These are phyloP conservation scores for Cryptosporidium meleagridis DNA, from an alignment of 169 alveolate genomes.

Conservation along the genomic window DNA sequence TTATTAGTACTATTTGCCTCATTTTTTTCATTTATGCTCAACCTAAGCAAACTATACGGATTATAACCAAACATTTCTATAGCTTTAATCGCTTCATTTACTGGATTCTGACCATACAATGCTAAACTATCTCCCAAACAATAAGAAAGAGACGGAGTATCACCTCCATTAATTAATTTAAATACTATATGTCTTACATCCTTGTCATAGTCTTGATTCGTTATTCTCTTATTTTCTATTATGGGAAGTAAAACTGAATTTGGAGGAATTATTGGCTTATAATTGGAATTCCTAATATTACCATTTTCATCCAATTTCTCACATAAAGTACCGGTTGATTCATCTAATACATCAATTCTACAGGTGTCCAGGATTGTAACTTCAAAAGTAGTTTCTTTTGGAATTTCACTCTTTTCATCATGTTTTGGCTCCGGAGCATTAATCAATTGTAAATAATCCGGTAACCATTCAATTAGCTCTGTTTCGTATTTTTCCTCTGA, in stretches of 20 bases:
- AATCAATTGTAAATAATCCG: conserved; percentile 69
- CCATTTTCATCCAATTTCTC: neutral
- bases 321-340: conserved; percentile 18
- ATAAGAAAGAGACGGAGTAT: conserved; percentile 1
- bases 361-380: conserved; percentile 1
- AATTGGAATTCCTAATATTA: neutral
- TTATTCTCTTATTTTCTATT: conserved; percentile 70
- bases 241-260: conserved; percentile 60
- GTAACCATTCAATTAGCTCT: conserved; percentile 77
- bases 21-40: conserved; percentile 36
- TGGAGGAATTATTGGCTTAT: conserved; percentile 73
- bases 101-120: conserved; percentile 71
- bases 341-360: conserved; percentile 17
- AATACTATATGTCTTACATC: conserved; percentile 75
- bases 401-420: conserved; percentile 49
- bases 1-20: neutral
- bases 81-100: conserved; percentile 42
- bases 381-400: conserved; percentile 32
- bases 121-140: conserved; percentile 75
- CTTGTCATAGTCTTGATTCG: conserved; percentile 62
- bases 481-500: conserved; percentile 79
- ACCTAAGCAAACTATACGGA: conserved; percentile 15
- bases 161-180: conserved; percentile 30
- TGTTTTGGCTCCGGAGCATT: conserved; percentile 75
- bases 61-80: conserved; percentile 45